Evolutionary conservation across 2,329 filamentous ascomycete species (phyloP), one percentile per base, ranked within the genome.

Genomic region (Rhynchosporium secalis): DNA sequence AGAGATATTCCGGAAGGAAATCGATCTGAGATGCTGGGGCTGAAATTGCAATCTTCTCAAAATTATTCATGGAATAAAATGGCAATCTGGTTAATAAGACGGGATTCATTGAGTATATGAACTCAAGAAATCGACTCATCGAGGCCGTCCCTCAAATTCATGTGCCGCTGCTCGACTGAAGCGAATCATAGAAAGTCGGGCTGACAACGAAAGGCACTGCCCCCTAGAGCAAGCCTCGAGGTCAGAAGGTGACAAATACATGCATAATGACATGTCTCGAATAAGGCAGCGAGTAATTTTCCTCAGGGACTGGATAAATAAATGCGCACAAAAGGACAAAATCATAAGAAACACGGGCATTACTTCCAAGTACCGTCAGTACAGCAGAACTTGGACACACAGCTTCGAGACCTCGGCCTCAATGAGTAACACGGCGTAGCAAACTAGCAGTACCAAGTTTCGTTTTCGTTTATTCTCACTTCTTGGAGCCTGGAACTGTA

Each of bases 171-270:
- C 20, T 40, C 9, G 38, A 36, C 33, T 54, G n/a, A 52, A 52
- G 49, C 49, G n/a, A 54, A 40, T 54, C 51, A 29, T 4, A 38
- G 49, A 26, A 38, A n/a, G 33, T 9, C 31, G 49, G 33, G 51
- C 51, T 54, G 51, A 54, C 51, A 54, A 15, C 43, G 26, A n/a
- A 33, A n/a, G 33, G 51, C 51, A 54, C n/a, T 54, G 51, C 33
- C 33, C 46, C 46, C 26, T 20, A 26, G 9, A 48, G 7, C 10
- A 31, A 29, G 46, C 46, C 9, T 29, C 46, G 2, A 13, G 26
- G 46, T 43, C 41, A 13, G 46, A 48, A 48, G 10, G n/a, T 54
- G 51, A 54, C 51, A 54, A 54, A 54, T 54, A 54, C 36, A 33
- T 54, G 51, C 51, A 54, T 33, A 33, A 54, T 54, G 51, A 54